Percentiles rank a stretch among this genome's conserved stretches.
Evolutionary conservation across 345 rosid species (phyloP).

Genomic region (Dipteronia sinensis): DNA sequence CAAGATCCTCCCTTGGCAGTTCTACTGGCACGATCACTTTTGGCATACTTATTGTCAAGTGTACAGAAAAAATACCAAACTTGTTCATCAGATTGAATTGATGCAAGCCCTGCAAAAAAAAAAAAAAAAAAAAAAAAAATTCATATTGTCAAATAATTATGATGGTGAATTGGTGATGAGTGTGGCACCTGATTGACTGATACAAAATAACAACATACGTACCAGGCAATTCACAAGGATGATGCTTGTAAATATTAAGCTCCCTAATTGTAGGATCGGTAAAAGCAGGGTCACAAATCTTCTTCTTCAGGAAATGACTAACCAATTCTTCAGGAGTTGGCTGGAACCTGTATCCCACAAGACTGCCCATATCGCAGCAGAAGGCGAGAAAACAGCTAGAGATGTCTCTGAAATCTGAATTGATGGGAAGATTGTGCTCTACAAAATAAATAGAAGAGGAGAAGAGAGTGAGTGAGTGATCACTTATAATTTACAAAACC

Average conservation of each 20-base stretch:
- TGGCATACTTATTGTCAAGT: constrained; percentile 5
- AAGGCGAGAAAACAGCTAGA: not conserved
- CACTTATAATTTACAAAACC: not conserved
- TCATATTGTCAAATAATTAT: too few species aligned
- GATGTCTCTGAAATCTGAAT: not conserved
- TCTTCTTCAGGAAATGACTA: not conserved
- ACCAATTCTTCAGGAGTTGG: constrained; percentile 30
- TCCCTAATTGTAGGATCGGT: constrained; percentile 6
- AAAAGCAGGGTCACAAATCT: constrained; percentile 19
- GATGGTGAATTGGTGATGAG: too few species aligned
- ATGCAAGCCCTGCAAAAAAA: not conserved
- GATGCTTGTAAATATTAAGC: constrained; percentile 19
- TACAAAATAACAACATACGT: constrained; percentile 6
- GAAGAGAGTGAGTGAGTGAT: not conserved
- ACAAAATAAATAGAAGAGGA: not conserved
- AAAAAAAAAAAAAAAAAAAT: not conserved
- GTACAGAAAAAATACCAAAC: constrained; percentile 43
- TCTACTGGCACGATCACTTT: constrained; percentile 27
- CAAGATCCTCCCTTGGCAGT: constrained; percentile 37
- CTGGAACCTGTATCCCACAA: constrained; percentile 29
- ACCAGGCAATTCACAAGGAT: constrained; percentile 38
- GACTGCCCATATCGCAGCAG: not conserved
- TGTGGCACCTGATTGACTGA: not conserved
- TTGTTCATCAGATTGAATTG: constrained; percentile 26
- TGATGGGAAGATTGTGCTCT: not conserved